Percentiles rank a stretch among this genome's conserved stretches.
phyloP scores from a whole-genome alignment of 148 eudicot genomes.

The Chenopodium quinoa region DNA sequence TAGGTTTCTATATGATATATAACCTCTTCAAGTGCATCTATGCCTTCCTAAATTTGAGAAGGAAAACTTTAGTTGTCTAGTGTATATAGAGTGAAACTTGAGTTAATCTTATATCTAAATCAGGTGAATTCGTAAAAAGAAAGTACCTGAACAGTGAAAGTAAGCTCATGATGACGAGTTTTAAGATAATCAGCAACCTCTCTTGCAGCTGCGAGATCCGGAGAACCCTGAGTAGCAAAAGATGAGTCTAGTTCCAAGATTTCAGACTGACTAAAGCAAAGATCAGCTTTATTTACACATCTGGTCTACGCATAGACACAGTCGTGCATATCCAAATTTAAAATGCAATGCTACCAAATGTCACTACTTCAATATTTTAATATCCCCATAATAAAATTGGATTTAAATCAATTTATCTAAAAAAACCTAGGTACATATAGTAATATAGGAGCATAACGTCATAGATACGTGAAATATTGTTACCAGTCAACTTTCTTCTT shows the following conservation, averaged over 20 bases:
- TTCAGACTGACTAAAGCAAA: neutral
- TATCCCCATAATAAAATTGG: neutral
- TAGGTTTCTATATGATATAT: conserved; percentile 92
- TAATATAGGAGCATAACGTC: neutral
- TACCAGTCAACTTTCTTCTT: neutral
- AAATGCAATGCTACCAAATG: neutral
- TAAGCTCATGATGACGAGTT: conserved; percentile 94
- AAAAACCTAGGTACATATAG: neutral
- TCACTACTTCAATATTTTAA: neutral
- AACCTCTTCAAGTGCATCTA: conserved; percentile 94
- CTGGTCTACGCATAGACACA: neutral
- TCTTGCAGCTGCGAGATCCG: conserved; percentile 88
- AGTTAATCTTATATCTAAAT: neutral
- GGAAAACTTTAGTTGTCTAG: conserved; percentile 4
- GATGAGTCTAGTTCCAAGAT: conserved; percentile 10
- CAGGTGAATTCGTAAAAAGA: neutral
- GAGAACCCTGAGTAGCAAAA: conserved; percentile 71
- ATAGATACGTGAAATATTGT: neutral
- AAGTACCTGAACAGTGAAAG: conserved; percentile 90
- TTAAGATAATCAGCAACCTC: conserved; percentile 92
- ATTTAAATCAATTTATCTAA: neutral
- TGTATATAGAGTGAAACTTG: neutral
- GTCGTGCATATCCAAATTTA: neutral
- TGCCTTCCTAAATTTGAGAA: conserved; percentile 69
- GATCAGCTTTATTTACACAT: neutral